Conservation (phyloP, 805 yeast genomes). For the Candida namnaoensis region DNA sequence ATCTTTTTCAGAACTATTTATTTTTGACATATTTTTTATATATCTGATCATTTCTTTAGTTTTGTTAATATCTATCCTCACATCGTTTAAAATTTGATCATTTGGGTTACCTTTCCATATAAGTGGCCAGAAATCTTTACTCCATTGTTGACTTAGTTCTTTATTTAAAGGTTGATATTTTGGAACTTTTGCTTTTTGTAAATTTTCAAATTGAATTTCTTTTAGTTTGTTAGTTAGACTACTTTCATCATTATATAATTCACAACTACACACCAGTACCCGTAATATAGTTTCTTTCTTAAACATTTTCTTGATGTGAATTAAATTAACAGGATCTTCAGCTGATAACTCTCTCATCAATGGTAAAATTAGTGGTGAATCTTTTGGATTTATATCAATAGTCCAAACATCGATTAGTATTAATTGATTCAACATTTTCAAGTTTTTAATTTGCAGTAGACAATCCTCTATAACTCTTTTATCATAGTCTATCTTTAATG, state of each 20-base stretch:
- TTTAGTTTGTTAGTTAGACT: conserved; percentile 15
- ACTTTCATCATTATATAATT: conserved; percentile 19
- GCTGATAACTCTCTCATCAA: conserved; percentile 16
- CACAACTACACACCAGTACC: conserved; percentile 40
- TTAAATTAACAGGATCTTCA: conserved; percentile 18
- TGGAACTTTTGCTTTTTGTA: conserved; percentile 37
- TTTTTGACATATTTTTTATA: conserved; percentile 20
- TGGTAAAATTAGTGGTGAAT: conserved; percentile 16
- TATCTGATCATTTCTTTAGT: conserved; percentile 25
- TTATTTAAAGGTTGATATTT: conserved; percentile 58
- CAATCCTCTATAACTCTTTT: conserved; percentile 34
- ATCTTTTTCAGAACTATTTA: conserved; percentile 12
- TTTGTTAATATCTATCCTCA: conserved; percentile 35
- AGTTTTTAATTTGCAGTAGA: conserved; percentile 35
- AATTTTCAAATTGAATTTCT: conserved; percentile 11
- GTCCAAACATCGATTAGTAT: conserved; percentile 36
- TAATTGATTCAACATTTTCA: conserved; percentile 12
- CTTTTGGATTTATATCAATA: conserved; percentile 31
- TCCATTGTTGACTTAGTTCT: conserved; percentile 61
- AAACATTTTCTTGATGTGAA: conserved; percentile 48
- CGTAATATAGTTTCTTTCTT: conserved; percentile 24
- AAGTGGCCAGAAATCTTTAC: conserved; percentile 70
- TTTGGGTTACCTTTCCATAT: conserved; percentile 92
- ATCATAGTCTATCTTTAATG: conserved; percentile 32
- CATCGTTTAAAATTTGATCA: conserved; percentile 55